Conservation (phyloP, 371 early-diverging fungal species). For the Dinochytrium kinnereticum region DNA sequence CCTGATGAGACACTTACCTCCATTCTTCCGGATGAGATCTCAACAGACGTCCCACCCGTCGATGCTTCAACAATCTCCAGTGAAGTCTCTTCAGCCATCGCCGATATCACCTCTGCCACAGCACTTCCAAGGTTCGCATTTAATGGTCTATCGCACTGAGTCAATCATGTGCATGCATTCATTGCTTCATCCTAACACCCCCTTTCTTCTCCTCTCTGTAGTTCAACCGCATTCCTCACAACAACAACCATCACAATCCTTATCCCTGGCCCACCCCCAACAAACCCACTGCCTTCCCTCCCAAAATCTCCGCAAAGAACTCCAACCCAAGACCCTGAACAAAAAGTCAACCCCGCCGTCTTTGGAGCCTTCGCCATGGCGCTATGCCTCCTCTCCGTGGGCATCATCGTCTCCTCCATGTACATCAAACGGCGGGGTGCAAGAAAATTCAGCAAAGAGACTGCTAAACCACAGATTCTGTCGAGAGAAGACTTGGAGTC, state of each 20-base stretch:
- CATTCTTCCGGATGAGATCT: too few species aligned
- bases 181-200: too few species aligned
- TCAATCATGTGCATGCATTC: too few species aligned
- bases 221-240: background rate
- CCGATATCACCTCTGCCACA: too few species aligned
- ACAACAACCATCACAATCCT: background rate
- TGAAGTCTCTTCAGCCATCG: too few species aligned
- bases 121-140: too few species aligned
- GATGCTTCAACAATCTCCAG: too few species aligned
- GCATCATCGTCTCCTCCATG: background rate
- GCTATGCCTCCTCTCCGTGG: background rate
- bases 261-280: background rate
- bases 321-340: background rate
- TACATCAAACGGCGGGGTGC: background rate
- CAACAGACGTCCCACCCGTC: too few species aligned
- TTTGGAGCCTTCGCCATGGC: slow-evolving; percentile 9
- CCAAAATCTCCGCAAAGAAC: background rate
- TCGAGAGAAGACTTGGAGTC: background rate
- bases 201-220: background rate
- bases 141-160: too few species aligned
- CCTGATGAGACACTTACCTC: too few species aligned
- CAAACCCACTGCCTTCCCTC: background rate
- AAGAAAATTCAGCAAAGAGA: background rate
- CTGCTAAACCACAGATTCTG: slow-evolving; percentile 4
- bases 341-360: background rate